Conservation (phyloP, 805 yeast species). For the Trichomonascus vanleenenianus region DNA sequence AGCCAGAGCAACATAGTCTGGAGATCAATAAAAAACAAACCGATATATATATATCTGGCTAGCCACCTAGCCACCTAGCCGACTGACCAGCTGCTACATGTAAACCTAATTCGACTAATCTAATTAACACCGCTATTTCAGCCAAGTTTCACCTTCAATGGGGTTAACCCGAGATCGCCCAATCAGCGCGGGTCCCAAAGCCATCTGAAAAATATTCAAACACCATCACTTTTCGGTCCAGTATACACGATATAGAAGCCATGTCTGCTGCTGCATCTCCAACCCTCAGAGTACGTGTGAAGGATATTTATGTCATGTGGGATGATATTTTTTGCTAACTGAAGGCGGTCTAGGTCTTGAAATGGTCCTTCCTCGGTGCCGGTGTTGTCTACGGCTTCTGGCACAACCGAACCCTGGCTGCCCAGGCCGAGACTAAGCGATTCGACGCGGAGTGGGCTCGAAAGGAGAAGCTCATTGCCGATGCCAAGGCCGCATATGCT, state of each 20-base stretch:
- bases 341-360: conserved; percentile 51
- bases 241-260: conserved; percentile 8
- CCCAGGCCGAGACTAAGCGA: conserved; percentile 49
- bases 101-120: too few species aligned
- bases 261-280: conserved; percentile 13
- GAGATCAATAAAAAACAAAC: too few species aligned
- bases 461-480: conserved; percentile 67
- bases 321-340: neutral
- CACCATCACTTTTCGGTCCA: neutral
- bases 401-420: conserved; percentile 66
- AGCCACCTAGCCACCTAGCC: too few species aligned
- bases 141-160: too few species aligned
- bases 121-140: too few species aligned
- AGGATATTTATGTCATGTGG: neutral
- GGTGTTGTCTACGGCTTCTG: conserved; percentile 85
- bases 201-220: too few species aligned
- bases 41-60: too few species aligned
- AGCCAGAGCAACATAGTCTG: too few species aligned
- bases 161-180: too few species aligned
- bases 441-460: conserved; percentile 52
- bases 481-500: conserved; percentile 87
- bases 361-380: conserved; percentile 85
- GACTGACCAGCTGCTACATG: too few species aligned
- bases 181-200: too few species aligned
- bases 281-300: conserved; percentile 16